These are phyloP conservation scores for Botrytis cinerea DNA, from an alignment of 2,329 filamentous ascomycete species.

Conservation along the genomic window DNA sequence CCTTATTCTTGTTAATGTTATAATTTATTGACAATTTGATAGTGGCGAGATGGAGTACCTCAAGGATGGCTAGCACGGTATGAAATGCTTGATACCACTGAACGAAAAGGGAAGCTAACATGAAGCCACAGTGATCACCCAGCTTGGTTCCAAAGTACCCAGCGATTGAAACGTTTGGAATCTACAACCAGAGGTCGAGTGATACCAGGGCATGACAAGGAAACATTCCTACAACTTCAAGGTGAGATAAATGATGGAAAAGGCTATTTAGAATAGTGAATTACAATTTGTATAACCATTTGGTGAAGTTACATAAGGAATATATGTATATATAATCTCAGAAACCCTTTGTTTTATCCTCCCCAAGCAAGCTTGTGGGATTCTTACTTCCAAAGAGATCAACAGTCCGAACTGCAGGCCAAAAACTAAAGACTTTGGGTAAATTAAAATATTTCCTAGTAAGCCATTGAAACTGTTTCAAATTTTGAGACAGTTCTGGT, in stretches of 20 bases:
- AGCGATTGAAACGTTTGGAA: conserved; percentile 40
- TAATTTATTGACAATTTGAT: not conserved
- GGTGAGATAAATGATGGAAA: conserved; percentile 34
- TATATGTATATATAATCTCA: not conserved
- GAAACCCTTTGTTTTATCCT: not conserved
- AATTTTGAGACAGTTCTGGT: not conserved
- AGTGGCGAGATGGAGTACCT: conserved; percentile 39
- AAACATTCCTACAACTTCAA: conserved; percentile 36
- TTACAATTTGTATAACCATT: not conserved
- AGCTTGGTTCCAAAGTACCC: conserved; percentile 42
- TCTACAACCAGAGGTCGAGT: conserved; percentile 37
- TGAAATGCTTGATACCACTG: not conserved
- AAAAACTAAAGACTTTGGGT: not conserved
- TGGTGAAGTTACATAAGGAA: not conserved
- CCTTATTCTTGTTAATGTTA: not conserved
- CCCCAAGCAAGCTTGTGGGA: not conserved
- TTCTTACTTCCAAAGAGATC: not conserved
- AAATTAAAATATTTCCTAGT: not conserved
- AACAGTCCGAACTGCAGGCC: not conserved
- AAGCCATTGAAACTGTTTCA: not conserved
- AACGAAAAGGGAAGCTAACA: conserved; percentile 14
- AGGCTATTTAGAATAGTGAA: conserved; percentile 18
- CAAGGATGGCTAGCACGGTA: conserved; percentile 43
- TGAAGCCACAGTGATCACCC: conserved; percentile 37
- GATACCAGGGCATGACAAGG: conserved; percentile 38